Evolutionary conservation across 2,329 filamentous ascomycete genomes (phyloP).

Genomic region (Hymenoscyphus repandus): DNA sequence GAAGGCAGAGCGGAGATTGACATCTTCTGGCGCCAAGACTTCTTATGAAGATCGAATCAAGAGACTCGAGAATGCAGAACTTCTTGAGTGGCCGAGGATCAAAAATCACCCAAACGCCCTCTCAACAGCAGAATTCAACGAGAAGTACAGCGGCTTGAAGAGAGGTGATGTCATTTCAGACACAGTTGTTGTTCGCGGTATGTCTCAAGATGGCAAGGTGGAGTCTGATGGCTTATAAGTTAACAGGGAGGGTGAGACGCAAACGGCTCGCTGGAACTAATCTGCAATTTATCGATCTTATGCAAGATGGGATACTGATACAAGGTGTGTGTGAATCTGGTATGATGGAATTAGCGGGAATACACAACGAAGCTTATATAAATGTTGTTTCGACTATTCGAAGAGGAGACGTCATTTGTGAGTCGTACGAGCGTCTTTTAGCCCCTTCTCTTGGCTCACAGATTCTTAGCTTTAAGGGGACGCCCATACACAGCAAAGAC

Average conservation of each 20-base stretch:
- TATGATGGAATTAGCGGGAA: too few relatives aligned
- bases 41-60: constrained; percentile 41
- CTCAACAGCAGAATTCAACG: constrained; percentile 26
- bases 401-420: constrained; percentile 80
- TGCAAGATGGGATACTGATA: constrained; percentile 64
- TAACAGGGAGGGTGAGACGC: constrained; percentile 66
- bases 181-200: constrained; percentile 27
- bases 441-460: constrained; percentile 11
- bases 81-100: constrained; percentile 52
- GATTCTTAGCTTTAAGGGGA: constrained; percentile 54
- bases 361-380: constrained; percentile 3
- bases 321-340: constrained; percentile 46
- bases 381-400: constrained; percentile 44
- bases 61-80: constrained; percentile 45
- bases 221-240: constrained; percentile 13
- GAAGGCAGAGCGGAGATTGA: background rate
- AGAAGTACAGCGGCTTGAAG: constrained; percentile 34
- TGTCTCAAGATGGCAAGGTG: constrained; percentile 7
- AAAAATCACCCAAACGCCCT: constrained; percentile 31
- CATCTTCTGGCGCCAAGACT: background rate
- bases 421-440: constrained; percentile 34
- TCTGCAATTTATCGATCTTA: constrained; percentile 78
- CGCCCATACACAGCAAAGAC: constrained; percentile 60
- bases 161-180: constrained; percentile 19
- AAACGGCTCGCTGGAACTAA: constrained; percentile 63